phyloP scores from a whole-genome alignment of 2,329 filamentous ascomycete genomes.

The Biscogniauxia sp. region DNA sequence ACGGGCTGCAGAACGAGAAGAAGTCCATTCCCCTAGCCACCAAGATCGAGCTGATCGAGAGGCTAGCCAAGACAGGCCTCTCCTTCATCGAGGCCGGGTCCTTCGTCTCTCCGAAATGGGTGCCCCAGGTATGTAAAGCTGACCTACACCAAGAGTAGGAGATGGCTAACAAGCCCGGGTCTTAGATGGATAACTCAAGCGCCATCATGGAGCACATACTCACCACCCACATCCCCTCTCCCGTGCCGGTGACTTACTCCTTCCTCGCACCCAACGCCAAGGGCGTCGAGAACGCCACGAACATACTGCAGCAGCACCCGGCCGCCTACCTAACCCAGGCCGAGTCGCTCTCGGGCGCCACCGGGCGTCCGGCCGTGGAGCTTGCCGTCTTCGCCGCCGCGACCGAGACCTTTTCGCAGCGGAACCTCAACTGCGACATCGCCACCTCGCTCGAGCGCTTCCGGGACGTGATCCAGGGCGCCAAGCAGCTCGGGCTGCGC shows the following conservation, averaged over 20 bases:
- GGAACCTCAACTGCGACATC: conserved; percentile 80
- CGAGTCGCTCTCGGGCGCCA: conserved; percentile 37
- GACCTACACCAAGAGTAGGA: neutral
- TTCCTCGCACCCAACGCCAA: conserved; percentile 78
- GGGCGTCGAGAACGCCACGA: conserved; percentile 63
- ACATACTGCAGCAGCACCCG: conserved; percentile 52
- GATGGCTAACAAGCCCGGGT: conserved; percentile 6
- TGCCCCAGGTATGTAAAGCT: conserved; percentile 55
- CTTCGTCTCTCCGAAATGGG: conserved; percentile 65
- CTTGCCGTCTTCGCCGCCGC: conserved; percentile 80
- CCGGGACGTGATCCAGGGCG: conserved; percentile 65
- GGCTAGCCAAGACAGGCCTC: conserved; percentile 56
- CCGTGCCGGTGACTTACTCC: conserved; percentile 65
- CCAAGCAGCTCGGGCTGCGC: conserved; percentile 62
- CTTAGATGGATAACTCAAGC: conserved; percentile 74
- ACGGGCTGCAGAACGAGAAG: conserved; percentile 69
- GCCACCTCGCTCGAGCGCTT: conserved; percentile 70
- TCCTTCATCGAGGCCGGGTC: conserved; percentile 64
- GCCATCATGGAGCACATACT: conserved; percentile 71
- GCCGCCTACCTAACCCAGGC: conserved; percentile 50
- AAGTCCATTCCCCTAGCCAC: conserved; percentile 54
- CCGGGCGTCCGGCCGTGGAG: conserved; percentile 55
- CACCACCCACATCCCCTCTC: conserved; percentile 52
- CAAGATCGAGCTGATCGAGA: conserved; percentile 62
- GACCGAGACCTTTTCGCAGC: conserved; percentile 75